These are phyloP conservation scores for Blastobotrys chiropterorum DNA, from an alignment of 805 yeast species.

Conservation along the genomic window DNA sequence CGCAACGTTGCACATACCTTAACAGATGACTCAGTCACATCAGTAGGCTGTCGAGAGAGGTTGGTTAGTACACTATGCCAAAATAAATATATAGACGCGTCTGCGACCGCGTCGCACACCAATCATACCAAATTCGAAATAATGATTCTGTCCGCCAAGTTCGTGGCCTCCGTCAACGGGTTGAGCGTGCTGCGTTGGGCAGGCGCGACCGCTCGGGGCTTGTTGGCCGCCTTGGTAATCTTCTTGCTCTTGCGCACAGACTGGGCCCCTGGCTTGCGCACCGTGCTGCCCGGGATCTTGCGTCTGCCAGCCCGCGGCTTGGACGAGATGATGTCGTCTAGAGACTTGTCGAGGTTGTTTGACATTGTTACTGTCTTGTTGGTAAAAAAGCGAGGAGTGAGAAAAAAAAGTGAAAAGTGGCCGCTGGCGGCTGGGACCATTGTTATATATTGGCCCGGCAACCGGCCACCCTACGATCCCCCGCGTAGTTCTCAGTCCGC, in stretches of 20 bases:
- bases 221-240: slow-evolving; percentile 10
- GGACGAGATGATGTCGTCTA: slow-evolving; percentile 87
- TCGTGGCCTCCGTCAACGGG: slow-evolving; percentile 34
- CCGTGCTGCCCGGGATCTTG: slow-evolving; percentile 23
- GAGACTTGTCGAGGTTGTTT: slow-evolving; percentile 80
- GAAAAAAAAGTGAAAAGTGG: background rate
- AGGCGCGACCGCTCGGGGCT: slow-evolving; percentile 34
- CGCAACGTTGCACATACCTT: slow-evolving; percentile 55
- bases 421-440: background rate
- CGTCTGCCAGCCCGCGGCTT: slow-evolving; percentile 30
- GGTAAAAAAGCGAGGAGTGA: background rate
- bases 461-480: background rate
- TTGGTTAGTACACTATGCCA: slow-evolving; percentile 12
- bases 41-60: slow-evolving; percentile 48
- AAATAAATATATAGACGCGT: background rate
- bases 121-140: slow-evolving; percentile 59
- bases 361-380: slow-evolving; percentile 45
- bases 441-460: background rate
- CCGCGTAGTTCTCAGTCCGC: background rate
- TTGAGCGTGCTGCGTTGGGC: slow-evolving; percentile 6
- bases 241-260: slow-evolving; percentile 9
- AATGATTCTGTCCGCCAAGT: slow-evolving; percentile 66
- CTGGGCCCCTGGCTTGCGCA: slow-evolving; percentile 22
- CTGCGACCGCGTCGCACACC: background rate
- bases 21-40: slow-evolving; percentile 75